These are phyloP conservation scores for Diaporthe citrichinensis DNA, from an alignment of 2,329 filamentous ascomycete genomes.

Conservation along the genomic window DNA sequence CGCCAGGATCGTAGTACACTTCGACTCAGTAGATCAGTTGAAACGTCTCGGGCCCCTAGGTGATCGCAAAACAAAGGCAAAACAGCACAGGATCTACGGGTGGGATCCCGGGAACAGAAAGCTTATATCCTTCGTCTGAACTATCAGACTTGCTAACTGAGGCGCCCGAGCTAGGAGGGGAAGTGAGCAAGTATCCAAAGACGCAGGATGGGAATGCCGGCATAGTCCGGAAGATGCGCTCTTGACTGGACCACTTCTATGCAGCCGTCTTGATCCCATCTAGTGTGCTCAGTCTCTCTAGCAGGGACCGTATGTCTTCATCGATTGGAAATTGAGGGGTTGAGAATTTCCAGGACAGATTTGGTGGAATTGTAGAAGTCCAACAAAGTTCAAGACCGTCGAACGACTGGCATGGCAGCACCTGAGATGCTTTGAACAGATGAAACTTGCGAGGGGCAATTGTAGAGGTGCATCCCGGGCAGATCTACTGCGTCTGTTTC, in stretches of 20 bases:
- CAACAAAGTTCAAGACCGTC: neutral
- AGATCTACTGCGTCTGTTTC: neutral
- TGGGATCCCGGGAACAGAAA: conserved; percentile 21
- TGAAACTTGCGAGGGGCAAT: neutral
- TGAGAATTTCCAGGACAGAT: neutral
- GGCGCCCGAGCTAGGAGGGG: neutral
- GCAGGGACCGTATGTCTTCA: neutral
- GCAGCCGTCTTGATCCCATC: neutral
- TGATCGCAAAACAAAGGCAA: conserved; percentile 15
- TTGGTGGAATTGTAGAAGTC: too few species aligned
- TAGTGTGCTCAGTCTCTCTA: neutral
- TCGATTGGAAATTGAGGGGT: neutral
- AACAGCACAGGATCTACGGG: conserved; percentile 15
- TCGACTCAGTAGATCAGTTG: conserved; percentile 24
- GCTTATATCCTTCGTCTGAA: neutral
- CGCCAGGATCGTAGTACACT: neutral
- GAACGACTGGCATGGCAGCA: conserved; percentile 3
- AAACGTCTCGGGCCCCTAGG: conserved; percentile 28
- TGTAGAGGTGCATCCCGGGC: neutral
- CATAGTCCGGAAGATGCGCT: neutral
- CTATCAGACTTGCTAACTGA: neutral
- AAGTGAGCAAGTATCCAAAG: conserved; percentile 11
- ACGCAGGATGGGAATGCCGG: neutral
- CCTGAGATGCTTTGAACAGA: conserved; percentile 2
- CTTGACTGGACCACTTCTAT: neutral